Percentiles rank a stretch among this genome's conserved stretches.
Conservation (phyloP, 352 stramenopile species). For the Elongisporangium senticosum region DNA sequence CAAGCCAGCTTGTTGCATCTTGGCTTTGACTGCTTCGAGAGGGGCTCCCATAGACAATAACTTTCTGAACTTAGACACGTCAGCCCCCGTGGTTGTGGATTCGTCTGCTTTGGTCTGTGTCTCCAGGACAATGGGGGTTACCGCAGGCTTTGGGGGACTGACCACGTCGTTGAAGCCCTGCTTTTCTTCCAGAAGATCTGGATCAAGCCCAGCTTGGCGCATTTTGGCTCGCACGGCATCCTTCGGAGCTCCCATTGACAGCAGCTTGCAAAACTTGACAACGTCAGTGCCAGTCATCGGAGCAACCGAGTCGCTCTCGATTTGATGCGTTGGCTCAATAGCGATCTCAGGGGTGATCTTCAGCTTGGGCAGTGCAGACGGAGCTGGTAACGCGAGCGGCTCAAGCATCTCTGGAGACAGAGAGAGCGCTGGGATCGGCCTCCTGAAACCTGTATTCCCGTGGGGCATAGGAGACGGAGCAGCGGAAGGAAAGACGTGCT, state of each 20-base stretch:
- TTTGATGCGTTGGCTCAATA: not conserved
- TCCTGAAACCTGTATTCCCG: not conserved
- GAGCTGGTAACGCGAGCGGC: not conserved
- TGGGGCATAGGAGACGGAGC: slow-evolving; percentile 16
- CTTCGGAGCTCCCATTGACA: slow-evolving; percentile 75
- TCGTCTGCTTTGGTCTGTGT: not conserved
- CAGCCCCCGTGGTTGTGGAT: slow-evolving; percentile 5
- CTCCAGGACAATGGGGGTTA: not conserved
- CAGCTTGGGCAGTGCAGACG: slow-evolving; percentile 2
- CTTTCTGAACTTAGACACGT: slow-evolving; percentile 59
- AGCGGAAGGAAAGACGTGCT: slow-evolving; percentile 48
- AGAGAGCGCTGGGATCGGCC: slow-evolving; percentile 12
- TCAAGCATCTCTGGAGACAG: slow-evolving; percentile 10
- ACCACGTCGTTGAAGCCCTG: slow-evolving; percentile 19
- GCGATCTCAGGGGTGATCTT: slow-evolving; percentile 2
- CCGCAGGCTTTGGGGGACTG: slow-evolving; percentile 25
- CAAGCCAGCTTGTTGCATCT: slow-evolving; percentile 62
- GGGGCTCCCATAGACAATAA: slow-evolving; percentile 58
- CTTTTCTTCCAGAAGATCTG: slow-evolving; percentile 43
- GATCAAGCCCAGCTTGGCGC: slow-evolving; percentile 51
- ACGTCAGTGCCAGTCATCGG: slow-evolving; percentile 19
- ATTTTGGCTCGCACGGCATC: slow-evolving; percentile 72
- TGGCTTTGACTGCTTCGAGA: slow-evolving; percentile 48
- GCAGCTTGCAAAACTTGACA: slow-evolving; percentile 90
- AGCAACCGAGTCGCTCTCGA: not conserved